phyloP scores from a whole-genome alignment of 2,329 filamentous ascomycete species.

The Aspergillaceae sp. region DNA sequence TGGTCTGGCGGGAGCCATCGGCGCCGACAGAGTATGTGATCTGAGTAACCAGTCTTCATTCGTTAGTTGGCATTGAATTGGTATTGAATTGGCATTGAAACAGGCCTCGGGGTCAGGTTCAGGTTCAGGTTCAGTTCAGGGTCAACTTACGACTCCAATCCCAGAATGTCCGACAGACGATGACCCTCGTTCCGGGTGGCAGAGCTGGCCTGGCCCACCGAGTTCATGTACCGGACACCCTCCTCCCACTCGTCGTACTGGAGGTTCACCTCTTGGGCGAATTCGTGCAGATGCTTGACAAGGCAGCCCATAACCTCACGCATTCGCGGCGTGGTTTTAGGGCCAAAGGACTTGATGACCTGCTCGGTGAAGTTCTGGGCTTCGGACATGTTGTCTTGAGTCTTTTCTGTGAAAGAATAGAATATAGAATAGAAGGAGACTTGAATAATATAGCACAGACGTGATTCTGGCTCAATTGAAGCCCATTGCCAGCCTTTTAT shows the following conservation, averaged over 20 bases:
- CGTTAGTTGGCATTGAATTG: neutral
- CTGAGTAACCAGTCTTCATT: constrained; percentile 58
- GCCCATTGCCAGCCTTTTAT: no score
- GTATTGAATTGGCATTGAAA: no score
- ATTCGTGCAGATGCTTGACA: constrained; percentile 68
- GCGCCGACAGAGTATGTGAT: constrained; percentile 62
- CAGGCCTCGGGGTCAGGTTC: no score
- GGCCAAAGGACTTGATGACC: constrained; percentile 65
- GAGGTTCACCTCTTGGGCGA: constrained; percentile 67
- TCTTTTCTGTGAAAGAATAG: no score
- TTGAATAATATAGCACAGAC: no score
- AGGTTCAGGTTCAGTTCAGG: no score
- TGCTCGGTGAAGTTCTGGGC: constrained; percentile 69
- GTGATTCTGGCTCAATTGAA: no score
- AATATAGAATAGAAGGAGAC: no score
- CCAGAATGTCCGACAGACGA: constrained; percentile 63
- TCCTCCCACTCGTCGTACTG: constrained; percentile 69
- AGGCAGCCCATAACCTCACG: constrained; percentile 55
- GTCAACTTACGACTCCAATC: constrained; percentile 52
- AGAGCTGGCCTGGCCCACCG: constrained; percentile 59
- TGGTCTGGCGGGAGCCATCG: constrained; percentile 54
- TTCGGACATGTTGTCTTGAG: constrained; percentile 11
- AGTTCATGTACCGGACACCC: constrained; percentile 67
- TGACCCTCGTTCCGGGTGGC: constrained; percentile 66
- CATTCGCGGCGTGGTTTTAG: constrained; percentile 57